Evolutionary conservation across 2,329 filamentous ascomycete species (phyloP), one percentile per base, ranked within the genome.

Genomic region (Venturia asperata): DNA sequence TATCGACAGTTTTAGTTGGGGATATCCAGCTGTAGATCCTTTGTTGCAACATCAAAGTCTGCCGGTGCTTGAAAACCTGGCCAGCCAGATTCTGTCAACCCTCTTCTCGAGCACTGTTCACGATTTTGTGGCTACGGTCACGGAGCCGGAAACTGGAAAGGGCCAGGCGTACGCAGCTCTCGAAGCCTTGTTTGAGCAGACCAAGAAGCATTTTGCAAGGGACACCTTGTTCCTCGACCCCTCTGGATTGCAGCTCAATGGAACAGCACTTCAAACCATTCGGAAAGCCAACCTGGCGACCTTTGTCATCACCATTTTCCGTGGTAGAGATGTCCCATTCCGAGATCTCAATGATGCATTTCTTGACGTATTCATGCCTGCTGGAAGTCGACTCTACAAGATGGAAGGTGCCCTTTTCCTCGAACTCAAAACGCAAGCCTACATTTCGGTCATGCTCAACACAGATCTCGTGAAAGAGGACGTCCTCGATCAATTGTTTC

Each of bases 361-460:
- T 70, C 76, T 88, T 30, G 82, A 87, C 56, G 84, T 84, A 0
- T 88, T 88, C 70, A 83, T 87, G 10, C 82, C 84, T 0, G 80
- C 85, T 64, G 83, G 83, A 30, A 80, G 79, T 45, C 78, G 82
- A 13, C 72, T 88, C 27, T 74, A 85, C 24, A 85, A 85, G 69
- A 83, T 81, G 67, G 84, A 87, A 69, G 84, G 83, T 1, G 80
- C 82, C 17, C 75, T 88, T 34, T 86, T 83, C 68, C 77, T 88
- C 17, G 85, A 87, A 67, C 74, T 88, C 21, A 88, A 88, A 74
- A 87, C 86, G 1, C 86, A 88, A 71, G 84, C 85, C 17, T 88
- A 86, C 70, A 84, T 88, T 65, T 84, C 84, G 4, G 82, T 83
- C 4, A 78, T 85, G 70, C 81, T 83, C 68, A 83, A 81, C 69